Base-by-base conservation (phyloP, 1,284 basidiomycete genomes). In the Laetiporus sulphureus region DNA sequence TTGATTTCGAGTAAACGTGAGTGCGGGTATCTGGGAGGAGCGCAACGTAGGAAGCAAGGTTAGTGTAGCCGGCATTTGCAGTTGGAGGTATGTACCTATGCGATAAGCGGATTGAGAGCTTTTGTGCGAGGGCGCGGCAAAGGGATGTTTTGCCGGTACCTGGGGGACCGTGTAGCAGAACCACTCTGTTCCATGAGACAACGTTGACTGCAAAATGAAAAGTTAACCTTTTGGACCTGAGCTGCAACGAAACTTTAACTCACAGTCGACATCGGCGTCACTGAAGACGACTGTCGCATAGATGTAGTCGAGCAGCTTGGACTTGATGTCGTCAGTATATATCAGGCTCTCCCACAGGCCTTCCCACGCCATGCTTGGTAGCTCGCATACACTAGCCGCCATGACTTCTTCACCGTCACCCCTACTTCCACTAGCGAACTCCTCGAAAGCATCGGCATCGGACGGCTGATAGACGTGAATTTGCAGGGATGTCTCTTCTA, bases 131-230 rank as follows among this genome's bases (percentile, higher is more conserved):
- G 11, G 94, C 94, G 37, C 91, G 80, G 61, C 94, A 97, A 2
- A 99, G 70, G 1, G 89, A 92, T 0, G 96, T 99, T 66, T 99
- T 99, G 15, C 96, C 96, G 0, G 96, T 99, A 0, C 96, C 95
- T 0, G 96, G 95, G 10, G 96, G 96, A 0, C 96, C 96, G 60
- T 99, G 94, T 11, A 99, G 71, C 1, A 99, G 69, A 0, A 97
- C 84, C 2, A 99, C 83, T 2, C 94, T 79, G 60, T 97, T 98
- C 91, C 93, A 97, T 0, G 91, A 85, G 19, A 98, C 83, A 19
- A 98, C 71, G 56, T 98, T 95, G 60, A 85, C 86, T 89, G 44
- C 7, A n/a, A n/a, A n/a, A n/a, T 31, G 51, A 44, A 36, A 34
- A 29, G n/a, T 30, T 27, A 27, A 13, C 25, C 25, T 27, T n/a